Evolutionary conservation across 2,329 filamentous ascomycete genomes (phyloP), one percentile per base, ranked within the genome.

Genomic region (Calonectria pteridis): DNA sequence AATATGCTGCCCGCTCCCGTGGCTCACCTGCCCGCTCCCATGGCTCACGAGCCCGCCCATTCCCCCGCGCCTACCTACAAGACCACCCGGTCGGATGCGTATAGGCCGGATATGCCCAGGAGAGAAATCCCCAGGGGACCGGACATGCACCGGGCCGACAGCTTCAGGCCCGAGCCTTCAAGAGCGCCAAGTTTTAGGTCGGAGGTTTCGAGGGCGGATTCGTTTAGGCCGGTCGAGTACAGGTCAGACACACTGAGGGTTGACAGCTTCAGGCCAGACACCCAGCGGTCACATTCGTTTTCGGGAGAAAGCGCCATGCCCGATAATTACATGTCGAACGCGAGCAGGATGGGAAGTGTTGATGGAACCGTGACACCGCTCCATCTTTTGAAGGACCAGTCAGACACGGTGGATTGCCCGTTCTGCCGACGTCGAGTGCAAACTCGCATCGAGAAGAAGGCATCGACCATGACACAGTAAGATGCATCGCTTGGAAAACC

Each of bases 321-420:
- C 13, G 55, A 40, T 18, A 20, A 6, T n/a, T 40, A 16, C 31
- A n/a, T 33, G 29, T 26, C 55, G 6, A 37, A 11, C 6, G 16
- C 13, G 3, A 14, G 11, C 5, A 37, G 7, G 35, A 40, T 35
- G 13, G 35, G 7, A 40, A 40, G 14, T 28, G 14, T 28, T 0
- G 33, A 70, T 3, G 49, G 43, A 6, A 75, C 76, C 2, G 77
- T 81, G 2, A 80, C 79, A n/a, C 79, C 78, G 0, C 64, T 80
- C 0, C 50, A 76, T 14, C 58, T 80, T 0, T 76, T 80, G 4
- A 73, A 72, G 11, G 78, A 80, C 10, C 71, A 80, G 11, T 67
- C 79, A 5, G 79, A 80, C 6, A 75, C 69, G 26, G 73, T 80
- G 1, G 79, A 80, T 20, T 80, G 79, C 14, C 79, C 79, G 0